A percentile compares a stretch with the other conserved stretches of the same genome.
Conservation (phyloP, 2,329 filamentous ascomycete species). For the Fusarium compactum region DNA sequence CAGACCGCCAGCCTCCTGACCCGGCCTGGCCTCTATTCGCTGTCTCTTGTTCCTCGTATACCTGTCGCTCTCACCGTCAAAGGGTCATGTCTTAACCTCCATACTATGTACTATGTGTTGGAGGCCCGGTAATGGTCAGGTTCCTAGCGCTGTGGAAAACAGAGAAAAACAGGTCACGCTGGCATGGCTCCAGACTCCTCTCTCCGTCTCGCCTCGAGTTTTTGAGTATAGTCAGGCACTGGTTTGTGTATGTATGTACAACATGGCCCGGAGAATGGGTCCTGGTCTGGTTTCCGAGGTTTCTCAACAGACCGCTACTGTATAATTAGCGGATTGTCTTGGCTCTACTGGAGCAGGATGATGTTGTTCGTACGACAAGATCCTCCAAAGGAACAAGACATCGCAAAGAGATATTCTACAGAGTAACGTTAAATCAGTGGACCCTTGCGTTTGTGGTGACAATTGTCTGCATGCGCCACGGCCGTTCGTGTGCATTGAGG, state of each 20-base stretch:
- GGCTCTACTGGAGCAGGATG: constrained; percentile 2
- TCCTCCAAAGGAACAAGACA: constrained; percentile 8
- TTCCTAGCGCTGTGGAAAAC: constrained; percentile 32
- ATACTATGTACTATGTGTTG: constrained; percentile 19
- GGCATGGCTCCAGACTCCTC: constrained; percentile 35
- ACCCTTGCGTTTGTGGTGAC: not conserved
- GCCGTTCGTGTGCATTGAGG: constrained; percentile 24
- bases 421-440: constrained; percentile 10
- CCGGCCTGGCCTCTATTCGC: constrained; percentile 4
- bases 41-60: constrained; percentile 13
- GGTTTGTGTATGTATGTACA: constrained; percentile 14
- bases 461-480: constrained; percentile 33
- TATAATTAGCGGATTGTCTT: constrained; percentile 14
- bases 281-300: constrained; percentile 28
- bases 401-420: constrained; percentile 14
- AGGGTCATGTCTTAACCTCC: not conserved
- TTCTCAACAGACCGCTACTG: constrained; percentile 35
- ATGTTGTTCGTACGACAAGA: constrained; percentile 15
- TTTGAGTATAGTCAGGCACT: constrained; percentile 8
- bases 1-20: constrained; percentile 12
- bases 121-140: constrained; percentile 21
- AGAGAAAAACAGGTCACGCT: constrained; percentile 28
- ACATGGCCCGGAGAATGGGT: constrained; percentile 25
- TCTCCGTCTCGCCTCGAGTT: constrained; percentile 10
- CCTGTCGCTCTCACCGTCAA: constrained; percentile 13